Percentiles rank a stretch among this genome's conserved stretches.
These are phyloP conservation scores for Halophytophthora polymorphica DNA, from an alignment of 352 stramenopile genomes.

Conservation along the genomic window DNA sequence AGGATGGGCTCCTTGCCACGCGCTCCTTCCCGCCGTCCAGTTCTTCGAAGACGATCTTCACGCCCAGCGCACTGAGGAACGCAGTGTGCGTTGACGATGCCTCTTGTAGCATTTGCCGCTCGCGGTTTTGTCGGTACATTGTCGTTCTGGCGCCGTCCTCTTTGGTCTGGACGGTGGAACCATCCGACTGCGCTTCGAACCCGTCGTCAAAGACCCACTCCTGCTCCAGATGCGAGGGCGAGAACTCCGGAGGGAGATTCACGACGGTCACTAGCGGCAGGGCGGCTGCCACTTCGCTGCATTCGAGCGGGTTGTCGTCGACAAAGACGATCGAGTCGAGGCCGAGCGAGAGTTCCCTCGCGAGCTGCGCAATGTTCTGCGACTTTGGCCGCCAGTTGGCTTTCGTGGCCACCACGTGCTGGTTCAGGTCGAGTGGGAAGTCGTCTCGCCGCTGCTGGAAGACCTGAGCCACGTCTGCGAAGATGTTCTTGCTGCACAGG, in stretches of 20 bases:
- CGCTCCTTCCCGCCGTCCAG: conserved; percentile 20
- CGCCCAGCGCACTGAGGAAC: conserved; percentile 64
- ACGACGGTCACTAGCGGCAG: conserved; percentile 54
- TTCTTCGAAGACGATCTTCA: conserved; percentile 66
- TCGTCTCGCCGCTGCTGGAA: conserved; percentile 41
- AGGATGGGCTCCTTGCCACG: conserved; percentile 16
- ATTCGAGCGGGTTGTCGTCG: conserved; percentile 72
- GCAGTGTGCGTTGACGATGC: conserved; percentile 36
- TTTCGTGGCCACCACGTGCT: conserved; percentile 47
- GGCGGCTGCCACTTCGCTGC: conserved; percentile 45
- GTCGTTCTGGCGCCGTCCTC: conserved; percentile 53
- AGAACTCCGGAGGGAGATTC: conserved; percentile 38
- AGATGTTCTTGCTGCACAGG: conserved; percentile 72
- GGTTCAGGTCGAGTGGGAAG: conserved; percentile 46
- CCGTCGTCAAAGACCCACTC: conserved; percentile 56
- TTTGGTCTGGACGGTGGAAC: conserved; percentile 16
- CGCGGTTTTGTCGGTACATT: conserved; percentile 56
- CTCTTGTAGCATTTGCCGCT: conserved; percentile 32
- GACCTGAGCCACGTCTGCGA: conserved; percentile 41
- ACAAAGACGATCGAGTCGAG: conserved; percentile 72
- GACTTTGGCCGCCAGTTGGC: conserved; percentile 68
- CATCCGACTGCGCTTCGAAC: not conserved
- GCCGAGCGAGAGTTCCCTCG: conserved; percentile 47
- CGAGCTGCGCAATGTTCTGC: conserved; percentile 49
- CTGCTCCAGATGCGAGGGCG: conserved; percentile 25